A percentile compares a stretch with the other conserved stretches of the same genome.
Evolutionary conservation across 176 grass and related monocot species (phyloP).

Genomic region (Puccinellia tenuiflora): DNA sequence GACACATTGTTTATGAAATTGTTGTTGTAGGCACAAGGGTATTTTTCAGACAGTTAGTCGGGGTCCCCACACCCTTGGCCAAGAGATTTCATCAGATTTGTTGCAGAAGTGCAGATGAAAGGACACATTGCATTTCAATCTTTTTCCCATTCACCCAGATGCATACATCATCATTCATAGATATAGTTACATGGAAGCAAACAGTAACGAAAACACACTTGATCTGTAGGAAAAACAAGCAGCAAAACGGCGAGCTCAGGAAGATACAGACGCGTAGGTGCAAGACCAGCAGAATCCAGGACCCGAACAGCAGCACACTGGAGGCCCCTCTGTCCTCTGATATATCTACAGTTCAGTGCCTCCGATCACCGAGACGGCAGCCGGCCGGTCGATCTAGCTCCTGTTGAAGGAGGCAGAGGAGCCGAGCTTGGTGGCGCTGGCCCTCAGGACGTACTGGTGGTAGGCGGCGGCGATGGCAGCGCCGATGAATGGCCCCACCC

Average conservation of each 20-base stretch:
- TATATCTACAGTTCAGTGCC: conserved; percentile 43
- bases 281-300: background rate
- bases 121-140: background rate
- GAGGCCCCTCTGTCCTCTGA: conserved; percentile 19
- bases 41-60: too few species aligned
- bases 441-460: conserved; percentile 72
- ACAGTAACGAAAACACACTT: conserved; percentile 16
- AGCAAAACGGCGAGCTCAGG: background rate
- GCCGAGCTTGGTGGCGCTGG: conserved; percentile 55
- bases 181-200: conserved; percentile 1
- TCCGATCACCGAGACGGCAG: background rate
- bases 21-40: too few species aligned
- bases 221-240: background rate
- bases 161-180: background rate
- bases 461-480: conserved; percentile 64
- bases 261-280: background rate
- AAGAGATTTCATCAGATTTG: too few species aligned
- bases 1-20: too few species aligned
- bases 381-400: conserved; percentile 8
- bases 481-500: conserved; percentile 71
- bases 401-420: conserved; percentile 49
- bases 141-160: background rate
- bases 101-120: too few species aligned
- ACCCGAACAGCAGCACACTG: background rate
- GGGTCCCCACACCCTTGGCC: too few species aligned